phyloP scores from a whole-genome alignment of 768 basidiomycete species.

The Amanita rubescens region DNA sequence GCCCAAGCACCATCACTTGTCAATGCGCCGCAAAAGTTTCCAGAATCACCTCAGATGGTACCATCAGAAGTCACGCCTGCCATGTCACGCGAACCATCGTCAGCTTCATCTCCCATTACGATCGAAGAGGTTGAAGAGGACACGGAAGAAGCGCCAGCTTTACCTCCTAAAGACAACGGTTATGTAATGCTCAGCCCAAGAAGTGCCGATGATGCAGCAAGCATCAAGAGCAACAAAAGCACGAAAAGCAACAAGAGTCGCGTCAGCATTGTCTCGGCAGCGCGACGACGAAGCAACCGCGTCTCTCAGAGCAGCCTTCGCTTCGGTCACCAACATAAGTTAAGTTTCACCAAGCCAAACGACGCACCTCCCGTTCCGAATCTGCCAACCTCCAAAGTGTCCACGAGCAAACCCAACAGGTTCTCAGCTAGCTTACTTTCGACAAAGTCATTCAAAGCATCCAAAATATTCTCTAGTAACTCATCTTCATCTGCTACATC shows the following conservation, averaged over 20 bases:
- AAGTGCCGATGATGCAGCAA: slow-evolving; percentile 30
- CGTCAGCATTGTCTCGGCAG: slow-evolving; percentile 49
- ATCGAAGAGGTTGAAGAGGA: no score
- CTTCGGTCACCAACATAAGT: slow-evolving; percentile 30
- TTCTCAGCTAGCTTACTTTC: slow-evolving; percentile 3
- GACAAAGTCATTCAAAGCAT: slow-evolving; percentile 5
- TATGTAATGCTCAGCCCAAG: slow-evolving; percentile 12
- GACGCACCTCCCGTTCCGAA: slow-evolving; percentile 1
- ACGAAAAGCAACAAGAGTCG: slow-evolving; percentile 28
- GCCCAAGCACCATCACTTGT: not conserved
- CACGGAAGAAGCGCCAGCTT: not conserved
- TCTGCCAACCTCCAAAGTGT: not conserved
- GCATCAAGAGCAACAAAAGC: slow-evolving; percentile 29
- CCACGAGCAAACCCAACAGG: not conserved
- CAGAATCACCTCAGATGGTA: slow-evolving; percentile 4
- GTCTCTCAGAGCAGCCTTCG: slow-evolving; percentile 64
- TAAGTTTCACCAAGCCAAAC: not conserved
- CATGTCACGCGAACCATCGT: slow-evolving; percentile 1
- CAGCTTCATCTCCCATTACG: not conserved
- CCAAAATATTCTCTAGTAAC: not conserved
- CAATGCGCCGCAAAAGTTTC: not conserved
- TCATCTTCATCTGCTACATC: not conserved
- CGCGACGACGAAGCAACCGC: slow-evolving; percentile 54
- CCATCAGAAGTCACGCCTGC: not conserved
- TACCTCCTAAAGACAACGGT: slow-evolving; percentile 6